Conservation (phyloP, 2,329 filamentous ascomycete genomes). For the Botrytis deweyae region DNA sequence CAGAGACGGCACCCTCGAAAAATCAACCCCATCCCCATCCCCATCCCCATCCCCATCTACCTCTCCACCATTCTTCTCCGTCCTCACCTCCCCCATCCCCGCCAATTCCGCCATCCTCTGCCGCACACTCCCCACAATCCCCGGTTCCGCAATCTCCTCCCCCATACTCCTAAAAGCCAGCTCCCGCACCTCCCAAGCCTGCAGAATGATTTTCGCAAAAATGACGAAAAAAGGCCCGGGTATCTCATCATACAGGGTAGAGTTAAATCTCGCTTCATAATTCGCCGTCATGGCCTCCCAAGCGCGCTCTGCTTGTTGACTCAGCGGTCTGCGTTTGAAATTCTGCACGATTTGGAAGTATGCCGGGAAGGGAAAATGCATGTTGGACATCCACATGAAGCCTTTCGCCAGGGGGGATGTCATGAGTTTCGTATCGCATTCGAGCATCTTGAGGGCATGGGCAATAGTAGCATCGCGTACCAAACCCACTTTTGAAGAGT, state of each 20-base stretch:
- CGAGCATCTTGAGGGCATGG: conserved; percentile 33
- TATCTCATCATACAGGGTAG: conserved; percentile 16
- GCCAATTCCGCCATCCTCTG: conserved; percentile 24
- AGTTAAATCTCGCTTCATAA: conserved; percentile 30
- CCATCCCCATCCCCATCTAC: conserved; percentile 10
- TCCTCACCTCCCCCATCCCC: neutral
- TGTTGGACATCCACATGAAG: conserved; percentile 38
- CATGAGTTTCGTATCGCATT: conserved; percentile 41
- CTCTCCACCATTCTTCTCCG: neutral
- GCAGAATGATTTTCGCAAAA: conserved; percentile 32
- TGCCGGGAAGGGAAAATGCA: conserved; percentile 40
- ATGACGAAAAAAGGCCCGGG: conserved; percentile 28
- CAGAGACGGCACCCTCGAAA: conserved; percentile 25
- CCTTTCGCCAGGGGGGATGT: conserved; percentile 35
- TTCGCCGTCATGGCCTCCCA: conserved; percentile 37
- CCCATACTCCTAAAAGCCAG: conserved; percentile 25
- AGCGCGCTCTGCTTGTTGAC: conserved; percentile 33
- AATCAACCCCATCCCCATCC: conserved; percentile 7
- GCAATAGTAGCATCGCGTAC: conserved; percentile 39
- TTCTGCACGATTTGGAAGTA: conserved; percentile 40
- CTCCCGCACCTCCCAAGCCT: conserved; percentile 35
- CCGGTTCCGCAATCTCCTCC: conserved; percentile 27
- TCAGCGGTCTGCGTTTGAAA: conserved; percentile 33
- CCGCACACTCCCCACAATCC: conserved; percentile 32
- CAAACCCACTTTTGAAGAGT: conserved; percentile 31